A percentile compares a stretch with the other conserved stretches of the same genome.
Conservation (phyloP, 1,139 yeast genomes). For the Ashbya aceris region DNA sequence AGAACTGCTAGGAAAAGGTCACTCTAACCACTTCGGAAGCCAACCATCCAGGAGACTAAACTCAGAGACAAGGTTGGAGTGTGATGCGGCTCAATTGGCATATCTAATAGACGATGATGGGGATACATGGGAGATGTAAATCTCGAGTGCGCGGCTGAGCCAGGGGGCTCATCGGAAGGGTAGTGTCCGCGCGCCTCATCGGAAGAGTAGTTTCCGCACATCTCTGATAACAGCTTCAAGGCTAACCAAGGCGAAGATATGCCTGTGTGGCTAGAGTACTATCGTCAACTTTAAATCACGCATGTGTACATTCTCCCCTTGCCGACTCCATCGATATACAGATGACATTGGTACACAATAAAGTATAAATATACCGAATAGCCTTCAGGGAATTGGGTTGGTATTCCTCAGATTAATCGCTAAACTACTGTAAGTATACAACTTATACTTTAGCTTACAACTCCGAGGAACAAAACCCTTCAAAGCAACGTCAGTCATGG, state of each 20-base stretch:
- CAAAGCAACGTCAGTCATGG: constrained; percentile 31
- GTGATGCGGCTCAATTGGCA: constrained; percentile 30
- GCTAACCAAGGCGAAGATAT: too few relatives aligned
- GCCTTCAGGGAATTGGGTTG: too few relatives aligned
- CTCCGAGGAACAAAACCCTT: too few relatives aligned
- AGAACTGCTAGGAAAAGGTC: constrained; percentile 33
- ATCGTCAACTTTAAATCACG: too few relatives aligned
- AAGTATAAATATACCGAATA: too few relatives aligned
- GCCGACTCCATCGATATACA: too few relatives aligned
- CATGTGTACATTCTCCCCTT: not conserved
- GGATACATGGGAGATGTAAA: constrained; percentile 32
- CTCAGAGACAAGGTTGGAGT: constrained; percentile 28
- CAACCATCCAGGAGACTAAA: constrained; percentile 28
- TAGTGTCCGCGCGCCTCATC: constrained; percentile 2
- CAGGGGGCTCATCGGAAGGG: constrained; percentile 45
- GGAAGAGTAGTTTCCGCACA: not conserved
- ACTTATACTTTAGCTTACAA: not conserved
- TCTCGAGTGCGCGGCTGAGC: not conserved
- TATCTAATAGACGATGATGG: constrained; percentile 30
- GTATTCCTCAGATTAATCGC: constrained; percentile 4
- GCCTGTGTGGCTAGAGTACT: too few relatives aligned
- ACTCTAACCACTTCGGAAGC: constrained; percentile 29
- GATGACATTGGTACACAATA: too few relatives aligned
- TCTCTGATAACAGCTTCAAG: not conserved
- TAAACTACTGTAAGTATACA: too few relatives aligned